Evolutionary conservation across 441 rosid species (phyloP), one percentile per base, ranked within the genome.

Genomic region (Pelargonium australe): DNA sequence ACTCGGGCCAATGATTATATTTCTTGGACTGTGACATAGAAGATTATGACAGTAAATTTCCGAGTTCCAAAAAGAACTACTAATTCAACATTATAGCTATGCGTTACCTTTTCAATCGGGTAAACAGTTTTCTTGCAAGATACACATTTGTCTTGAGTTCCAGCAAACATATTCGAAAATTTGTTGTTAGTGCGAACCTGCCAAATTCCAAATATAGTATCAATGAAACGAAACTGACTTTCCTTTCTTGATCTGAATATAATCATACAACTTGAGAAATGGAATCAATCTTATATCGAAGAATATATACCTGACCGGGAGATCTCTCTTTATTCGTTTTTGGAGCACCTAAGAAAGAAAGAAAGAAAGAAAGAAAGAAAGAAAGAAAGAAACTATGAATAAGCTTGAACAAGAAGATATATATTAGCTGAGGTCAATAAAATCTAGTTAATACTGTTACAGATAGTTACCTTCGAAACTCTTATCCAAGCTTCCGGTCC

Each of bases 121-220:
- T 89, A 89, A 64, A 89, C 91, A 71, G 90, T 89, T 80, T 82
- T 89, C 76, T 80, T 82, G 84, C 95, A 89, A 67, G 89, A 83
- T 43, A 85, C 83, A 53, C 95, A 89, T 78, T 89, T 89, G 41
- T 89, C 95, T 73, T 84, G 91, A 64, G 91, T 89, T 76, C 95
- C 95, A 41, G 87, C 89, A 80, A 89, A 89, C 84, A 86, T 68
- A 37, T 83, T 84, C 4, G 86, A 84, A 76, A 89, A 85, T 78
- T 65, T 85, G 83, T 80, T 89, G 78, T 77, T 88, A 17, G 20
- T 17, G 5, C 68, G 67, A 43, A 75, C 83, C 89, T 85, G 86
- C 44, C 49, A 2, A 65, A 61, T 64, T 60, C 58, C 68, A 20
- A 69, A 20, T 40, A 65, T 62, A 23, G 19, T 31, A 28, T 31